Percentiles rank a stretch among this genome's conserved stretches.
phyloP scores from a whole-genome alignment of 1,284 basidiomycete genomes.

The Ganoderma multipileum region DNA sequence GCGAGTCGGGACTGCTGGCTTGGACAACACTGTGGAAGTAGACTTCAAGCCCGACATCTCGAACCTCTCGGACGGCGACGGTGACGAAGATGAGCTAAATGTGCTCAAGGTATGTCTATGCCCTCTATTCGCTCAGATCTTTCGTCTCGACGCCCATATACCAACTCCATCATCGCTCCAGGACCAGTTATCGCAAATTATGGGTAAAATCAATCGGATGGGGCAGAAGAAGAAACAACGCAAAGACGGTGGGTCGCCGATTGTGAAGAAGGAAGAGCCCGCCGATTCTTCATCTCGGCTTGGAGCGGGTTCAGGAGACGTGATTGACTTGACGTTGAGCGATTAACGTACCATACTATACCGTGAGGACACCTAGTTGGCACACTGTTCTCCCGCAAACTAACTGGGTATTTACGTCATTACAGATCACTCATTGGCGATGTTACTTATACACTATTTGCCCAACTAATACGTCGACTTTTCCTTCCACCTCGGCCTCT shows the following conservation, averaged over 20 bases:
- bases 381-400: neutral
- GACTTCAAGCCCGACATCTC: neutral
- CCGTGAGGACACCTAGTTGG: neutral
- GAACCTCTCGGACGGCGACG: neutral
- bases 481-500: too few relatives aligned
- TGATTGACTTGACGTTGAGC: constrained; percentile 20
- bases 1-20: neutral
- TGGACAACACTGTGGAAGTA: neutral
- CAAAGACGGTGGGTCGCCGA: neutral
- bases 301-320: neutral
- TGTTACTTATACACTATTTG: neutral
- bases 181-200: neutral
- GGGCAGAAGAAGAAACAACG: neutral
- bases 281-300: neutral
- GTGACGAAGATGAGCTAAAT: neutral
- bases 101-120: neutral
- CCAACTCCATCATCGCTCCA: neutral
- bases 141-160: neutral
- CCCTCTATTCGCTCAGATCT: neutral
- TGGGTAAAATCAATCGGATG: neutral
- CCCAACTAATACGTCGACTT: too few relatives aligned
- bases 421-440: neutral
- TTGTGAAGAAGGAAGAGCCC: constrained; percentile 13
- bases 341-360: neutral
- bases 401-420: neutral